A percentile compares a stretch with the other conserved stretches of the same genome.
Conservation (phyloP, 208 protist genomes). For the Leishmania amazonensis region DNA sequence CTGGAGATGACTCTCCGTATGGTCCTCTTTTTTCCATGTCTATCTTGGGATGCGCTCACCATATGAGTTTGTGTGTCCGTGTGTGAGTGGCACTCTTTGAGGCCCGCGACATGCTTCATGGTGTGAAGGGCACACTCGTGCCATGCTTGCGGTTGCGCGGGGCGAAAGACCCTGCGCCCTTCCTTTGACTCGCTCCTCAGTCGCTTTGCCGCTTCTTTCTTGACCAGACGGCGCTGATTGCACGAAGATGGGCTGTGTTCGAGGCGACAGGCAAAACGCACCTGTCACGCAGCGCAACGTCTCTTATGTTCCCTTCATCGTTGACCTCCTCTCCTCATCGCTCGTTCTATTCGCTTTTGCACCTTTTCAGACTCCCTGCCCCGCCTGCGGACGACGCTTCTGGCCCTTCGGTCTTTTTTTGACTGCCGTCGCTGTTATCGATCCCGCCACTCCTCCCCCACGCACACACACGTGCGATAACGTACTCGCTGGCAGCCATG, state of each 20-base stretch:
- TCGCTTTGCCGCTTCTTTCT: not conserved
- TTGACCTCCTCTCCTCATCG: not conserved
- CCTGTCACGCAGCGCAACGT: not conserved
- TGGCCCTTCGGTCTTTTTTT: not conserved
- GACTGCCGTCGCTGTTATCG: not conserved
- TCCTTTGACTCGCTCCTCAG: not conserved
- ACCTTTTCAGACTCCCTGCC: not conserved
- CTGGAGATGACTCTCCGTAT: not conserved
- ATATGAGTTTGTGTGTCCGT: not conserved
- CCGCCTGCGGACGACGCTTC: not conserved
- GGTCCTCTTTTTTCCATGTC: not conserved
- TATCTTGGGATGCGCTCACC: not conserved
- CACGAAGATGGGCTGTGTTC: not conserved
- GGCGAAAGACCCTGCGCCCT: not conserved
- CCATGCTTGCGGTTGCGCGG: not conserved
- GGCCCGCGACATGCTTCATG: not conserved
- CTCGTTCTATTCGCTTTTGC: not conserved
- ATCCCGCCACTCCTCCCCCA: not conserved
- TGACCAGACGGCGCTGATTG: not conserved
- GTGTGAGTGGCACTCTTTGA: not conserved
- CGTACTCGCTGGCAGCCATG: conserved; percentile 38
- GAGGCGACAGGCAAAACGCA: not conserved
- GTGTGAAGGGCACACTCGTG: not conserved
- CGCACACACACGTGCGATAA: not conserved
- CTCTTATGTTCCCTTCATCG: not conserved